Evolutionary conservation across 2,329 filamentous ascomycete genomes (phyloP), one percentile per base, ranked within the genome.

Genomic region (Bipolaris victoriae): DNA sequence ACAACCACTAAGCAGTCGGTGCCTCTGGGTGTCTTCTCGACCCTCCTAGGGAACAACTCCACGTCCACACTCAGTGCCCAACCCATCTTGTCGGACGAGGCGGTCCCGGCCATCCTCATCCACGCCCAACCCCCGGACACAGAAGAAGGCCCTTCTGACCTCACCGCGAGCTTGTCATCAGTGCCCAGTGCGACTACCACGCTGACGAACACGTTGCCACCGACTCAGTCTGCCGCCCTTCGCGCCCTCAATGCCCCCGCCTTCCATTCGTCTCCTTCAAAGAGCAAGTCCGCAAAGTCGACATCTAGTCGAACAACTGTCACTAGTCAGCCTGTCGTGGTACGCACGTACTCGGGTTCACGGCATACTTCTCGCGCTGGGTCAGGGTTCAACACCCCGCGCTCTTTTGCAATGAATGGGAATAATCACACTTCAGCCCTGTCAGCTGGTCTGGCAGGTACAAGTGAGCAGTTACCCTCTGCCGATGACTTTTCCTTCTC

Each of bases 401-500:
- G 71, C 44, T 72, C 70, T 15, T 60, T 69, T 31, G 66, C 62
- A 37, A 74, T 76, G 73, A 73, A 62, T 36, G 67, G 70, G 2
- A 62, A 69, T 33, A 41, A 61, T 0, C 60, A 62, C 24, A 54
- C 66, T 33, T 76, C 73, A 24, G 66, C 64, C 35, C 49, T 76
- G 63, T 70, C 73, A 49, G 66, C 69, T 51, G 70, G 70, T 11
- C 59, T 73, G 57, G 71, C 68, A 7, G 64, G 65, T 51, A 58
- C 64, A 51, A 67, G 58, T 52, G 66, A 68, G 52, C 61, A 65
- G 45, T 63, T 78, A 40, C 83, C 84, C 7, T 75, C 81, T 3
- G 74, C 80, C 16, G 77, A 83, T 20, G 82, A 83, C 52, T 86
- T 85, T 67, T 82, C 81, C 48, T 85, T 86, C 62, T 82, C 81